A percentile compares a stretch with the other conserved stretches of the same genome.
These are phyloP conservation scores for Cercis canadensis DNA, from an alignment of 306 rosid species.

Conservation along the genomic window DNA sequence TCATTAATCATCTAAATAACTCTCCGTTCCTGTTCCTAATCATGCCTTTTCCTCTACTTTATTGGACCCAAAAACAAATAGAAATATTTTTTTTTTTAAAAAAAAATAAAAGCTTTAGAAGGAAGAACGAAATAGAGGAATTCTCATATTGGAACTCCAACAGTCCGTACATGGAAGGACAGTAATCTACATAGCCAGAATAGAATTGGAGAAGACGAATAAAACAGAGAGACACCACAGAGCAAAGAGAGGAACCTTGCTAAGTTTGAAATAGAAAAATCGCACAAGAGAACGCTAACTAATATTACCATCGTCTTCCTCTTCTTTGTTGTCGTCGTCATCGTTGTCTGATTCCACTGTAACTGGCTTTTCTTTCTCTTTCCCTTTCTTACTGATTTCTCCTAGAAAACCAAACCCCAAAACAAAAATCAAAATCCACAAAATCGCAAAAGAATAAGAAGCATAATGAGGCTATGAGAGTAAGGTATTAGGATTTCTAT, in stretches of 20 bases:
- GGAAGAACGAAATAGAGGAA: too few species aligned
- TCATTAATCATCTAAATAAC: too few species aligned
- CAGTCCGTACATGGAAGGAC: too few species aligned
- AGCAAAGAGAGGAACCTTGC: background rate
- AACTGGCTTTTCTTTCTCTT: slow-evolving; percentile 5
- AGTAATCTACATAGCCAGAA: background rate
- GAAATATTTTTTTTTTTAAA: too few species aligned
- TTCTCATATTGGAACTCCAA: too few species aligned
- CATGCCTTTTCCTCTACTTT: too few species aligned
- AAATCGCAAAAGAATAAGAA: background rate
- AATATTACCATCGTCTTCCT: slow-evolving; percentile 40
- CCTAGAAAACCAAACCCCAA: slow-evolving; percentile 30
- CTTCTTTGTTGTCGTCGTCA: background rate
- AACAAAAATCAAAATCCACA: background rate
- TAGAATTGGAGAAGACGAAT: background rate
- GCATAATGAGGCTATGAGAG: background rate
- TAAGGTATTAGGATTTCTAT: background rate
- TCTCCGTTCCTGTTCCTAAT: too few species aligned
- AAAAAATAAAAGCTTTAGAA: too few species aligned
- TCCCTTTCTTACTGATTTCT: slow-evolving; percentile 28
- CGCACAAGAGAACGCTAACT: too few species aligned
- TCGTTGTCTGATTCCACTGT: background rate
- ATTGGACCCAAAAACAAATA: too few species aligned
- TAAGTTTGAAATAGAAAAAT: background rate
- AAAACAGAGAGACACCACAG: background rate